Conservation (phyloP, 192 early-diverging fungal genomes). For the Coemansia sp. region DNA sequence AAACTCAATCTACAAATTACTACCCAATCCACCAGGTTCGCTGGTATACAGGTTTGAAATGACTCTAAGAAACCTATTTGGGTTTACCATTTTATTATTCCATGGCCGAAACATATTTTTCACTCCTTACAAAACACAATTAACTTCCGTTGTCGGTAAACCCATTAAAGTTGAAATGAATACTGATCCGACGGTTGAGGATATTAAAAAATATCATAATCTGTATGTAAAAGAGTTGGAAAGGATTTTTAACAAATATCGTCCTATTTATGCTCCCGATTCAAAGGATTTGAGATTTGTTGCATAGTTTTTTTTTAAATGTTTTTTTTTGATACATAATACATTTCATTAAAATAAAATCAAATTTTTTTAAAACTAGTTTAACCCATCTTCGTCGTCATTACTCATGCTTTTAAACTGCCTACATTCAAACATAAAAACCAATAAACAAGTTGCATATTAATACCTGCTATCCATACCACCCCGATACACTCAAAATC, state of each 20-base stretch:
- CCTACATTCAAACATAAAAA: constrained; percentile 10
- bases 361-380: constrained; percentile 4
- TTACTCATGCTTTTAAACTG: constrained; percentile 35
- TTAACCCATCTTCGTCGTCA: constrained; percentile 30
- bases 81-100: constrained; percentile 74
- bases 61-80: constrained; percentile 62
- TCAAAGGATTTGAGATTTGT: constrained; percentile 32
- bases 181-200: constrained; percentile 19
- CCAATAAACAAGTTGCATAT: not conserved
- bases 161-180: constrained; percentile 33
- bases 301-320: constrained; percentile 7
- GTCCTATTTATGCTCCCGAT: constrained; percentile 35
- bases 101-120: constrained; percentile 86
- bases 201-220: constrained; percentile 29
- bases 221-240: constrained; percentile 41
- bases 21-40: constrained; percentile 65
- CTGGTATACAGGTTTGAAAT: constrained; percentile 66
- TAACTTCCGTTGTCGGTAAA: constrained; percentile 43
- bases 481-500: not conserved
- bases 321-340: not conserved
- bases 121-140: constrained; percentile 39
- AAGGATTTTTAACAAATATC: constrained; percentile 39
- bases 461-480: not conserved
- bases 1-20: constrained; percentile 83
- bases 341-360: no score